Evolutionary conservation across 768 basidiomycete genomes (phyloP).

Genomic region (Cystoderma amianthinum): DNA sequence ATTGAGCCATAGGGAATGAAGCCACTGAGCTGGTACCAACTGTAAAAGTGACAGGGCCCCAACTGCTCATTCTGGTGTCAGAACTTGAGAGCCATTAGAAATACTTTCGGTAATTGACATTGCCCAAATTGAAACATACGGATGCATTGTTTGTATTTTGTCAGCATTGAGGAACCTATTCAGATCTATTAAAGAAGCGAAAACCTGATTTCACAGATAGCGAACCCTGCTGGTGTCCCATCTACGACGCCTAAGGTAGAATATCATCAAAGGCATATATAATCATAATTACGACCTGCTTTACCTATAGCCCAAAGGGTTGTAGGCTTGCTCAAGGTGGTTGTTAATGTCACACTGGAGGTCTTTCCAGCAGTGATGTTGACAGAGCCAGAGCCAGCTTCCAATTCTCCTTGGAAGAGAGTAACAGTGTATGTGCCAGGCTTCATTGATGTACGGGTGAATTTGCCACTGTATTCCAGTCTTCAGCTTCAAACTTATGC

Average conservation of each 20-base stretch:
- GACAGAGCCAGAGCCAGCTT: constrained; percentile 33
- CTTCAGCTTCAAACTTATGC: not conserved
- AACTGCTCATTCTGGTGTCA: constrained; percentile 37
- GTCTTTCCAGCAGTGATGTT: constrained; percentile 32
- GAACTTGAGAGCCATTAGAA: constrained; percentile 21
- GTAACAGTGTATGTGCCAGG: constrained; percentile 41
- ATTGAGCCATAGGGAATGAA: constrained; percentile 47
- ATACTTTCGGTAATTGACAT: no score
- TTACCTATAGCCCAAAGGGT: constrained; percentile 38
- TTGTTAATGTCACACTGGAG: constrained; percentile 21
- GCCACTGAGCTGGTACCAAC: constrained; percentile 28
- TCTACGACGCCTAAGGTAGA: constrained; percentile 29
- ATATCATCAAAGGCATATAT: not conserved
- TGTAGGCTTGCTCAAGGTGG: constrained; percentile 23
- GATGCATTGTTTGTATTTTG: constrained; percentile 43
- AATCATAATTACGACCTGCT: not conserved
- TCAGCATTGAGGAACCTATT: constrained; percentile 39
- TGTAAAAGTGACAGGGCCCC: constrained; percentile 41
- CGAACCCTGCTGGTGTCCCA: constrained; percentile 35
- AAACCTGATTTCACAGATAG: not conserved
- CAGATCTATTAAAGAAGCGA: not conserved
- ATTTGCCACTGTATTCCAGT: constrained; percentile 24
- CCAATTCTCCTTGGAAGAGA: constrained; percentile 38
- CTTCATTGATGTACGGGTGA: constrained; percentile 37
- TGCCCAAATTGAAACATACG: constrained; percentile 20